Base-by-base conservation (phyloP, 2,329 filamentous ascomycete genomes). In the Curvularia verruculosa region DNA sequence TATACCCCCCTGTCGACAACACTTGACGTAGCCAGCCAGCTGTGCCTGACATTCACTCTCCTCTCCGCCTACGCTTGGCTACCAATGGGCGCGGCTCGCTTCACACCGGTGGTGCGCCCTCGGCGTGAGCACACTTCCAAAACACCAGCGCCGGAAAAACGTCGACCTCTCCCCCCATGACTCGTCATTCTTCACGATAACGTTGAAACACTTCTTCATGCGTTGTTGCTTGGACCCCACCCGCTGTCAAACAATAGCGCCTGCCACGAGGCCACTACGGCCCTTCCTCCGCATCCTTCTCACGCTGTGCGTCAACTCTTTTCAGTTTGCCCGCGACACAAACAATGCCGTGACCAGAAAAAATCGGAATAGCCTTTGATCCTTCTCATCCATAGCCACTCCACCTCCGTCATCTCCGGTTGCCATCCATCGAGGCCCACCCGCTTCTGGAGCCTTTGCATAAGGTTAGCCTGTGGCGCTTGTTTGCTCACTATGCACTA, bases 241-340 rank as follows among this genome's bases (percentile, higher is more conserved):
- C 40, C 21, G 47, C 47, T 55, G 52, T 55, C 47, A 55, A 55
- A 55, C 52, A 51, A 55, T 55, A 55, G 52, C 47, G 52, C 47
- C 34, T 37, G 15, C 12, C 36, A 47, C 47, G 52, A 45, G 43
- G 49, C n/a, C 40, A 43, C 5, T 13, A 26, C 40, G 21, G 31
- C 31, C 36, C 51, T 47, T 36, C 28, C 40, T 40, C 31, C 26
- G 39, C 37, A 55, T 55, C 52, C 52, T 51, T 55, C 47, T 19
- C 28, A 2, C 18, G 39, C 23, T 24, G n/a, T 46, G 47, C 52
- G 40, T 45, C 24, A 55, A 51, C 52, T 8, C 26, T 15, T n/a
- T 39, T 13, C 15, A 49, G 31, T 26, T 37, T 26, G 13, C 15
- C 10, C 15, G 28, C 15, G 36, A 48, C 9, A 49, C 18, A 49